Evolutionary conservation across 2,329 filamentous ascomycete species (phyloP), one percentile per base, ranked within the genome.

Genomic region (Aspergillus spinulosporus): DNA sequence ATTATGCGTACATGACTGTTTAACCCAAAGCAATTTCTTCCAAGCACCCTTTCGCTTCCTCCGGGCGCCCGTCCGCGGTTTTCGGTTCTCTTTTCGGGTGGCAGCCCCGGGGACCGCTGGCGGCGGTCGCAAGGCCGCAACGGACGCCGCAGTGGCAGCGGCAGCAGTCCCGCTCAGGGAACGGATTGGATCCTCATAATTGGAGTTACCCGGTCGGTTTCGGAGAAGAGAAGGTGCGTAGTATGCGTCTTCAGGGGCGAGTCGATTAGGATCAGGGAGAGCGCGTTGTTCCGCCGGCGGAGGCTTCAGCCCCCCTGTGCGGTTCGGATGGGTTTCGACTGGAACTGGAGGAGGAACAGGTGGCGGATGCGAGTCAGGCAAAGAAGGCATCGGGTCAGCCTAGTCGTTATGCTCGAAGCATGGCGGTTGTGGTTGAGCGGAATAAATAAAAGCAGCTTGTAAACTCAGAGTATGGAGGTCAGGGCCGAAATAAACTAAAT

Each of bases 21-120:
- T 96, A 69, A 99, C 92, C 94, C 94, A 99, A 54, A 99, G 83
- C 63, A 99, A 77, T 78, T 97, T 97, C 81, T 95, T 96, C 90
- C 93, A 97, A 8, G 84, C 84, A 49, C 85, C 84, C 68, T 87
- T 90, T 62, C 87, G 81, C 66, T 85, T 81, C 46, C 88, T 82
- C 64, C 87, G 89, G 48, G 84, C 78, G 62, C 85, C 88, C 14
- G 85, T 80, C 54, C 82, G 76, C 45, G 79, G 68, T 62, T 80
- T 80, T 31, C 81, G 77, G 55, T 78, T 63, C 78, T 80, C 64
- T 67, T 74, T 71, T 47, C 67, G 66, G 49, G 64, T 64, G 21
- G 71, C 70, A 29, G 66, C 63, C 12, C 70, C 70, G 21, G 72
- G 71, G 11, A 74, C 71, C 26, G 73, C 74, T 37, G 72, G 74